Evolutionary conservation across 352 stramenopile species (phyloP), one percentile per base, ranked within the genome.

Genomic region (Phytopythium montanum): DNA sequence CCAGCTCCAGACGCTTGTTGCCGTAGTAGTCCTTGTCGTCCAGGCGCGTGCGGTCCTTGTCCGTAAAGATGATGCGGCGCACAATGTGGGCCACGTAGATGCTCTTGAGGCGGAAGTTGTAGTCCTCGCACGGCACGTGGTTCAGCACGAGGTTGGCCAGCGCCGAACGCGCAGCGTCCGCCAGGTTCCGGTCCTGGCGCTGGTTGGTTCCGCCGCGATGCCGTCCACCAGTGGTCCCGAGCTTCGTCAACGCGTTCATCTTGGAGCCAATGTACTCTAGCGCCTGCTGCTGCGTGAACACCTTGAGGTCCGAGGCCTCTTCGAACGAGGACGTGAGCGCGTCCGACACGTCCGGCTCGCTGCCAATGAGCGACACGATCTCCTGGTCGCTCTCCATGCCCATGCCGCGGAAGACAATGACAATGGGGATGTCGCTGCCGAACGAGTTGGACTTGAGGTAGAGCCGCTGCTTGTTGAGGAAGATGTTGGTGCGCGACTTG

Each of bases 11-110:
- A 54, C 98, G 88, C 76, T 99, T 99, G 78, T 99, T 99, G 25
- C 97, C 98, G 66, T 99, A 99, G 76, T 99, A 99, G 76, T 99
- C 98, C 73, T 99, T 99, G 75, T 99, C 97, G 70, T 99, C 97
- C 52, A 99, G 75, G 9, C 81, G 83, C 59, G 83, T 93, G 55
- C 94, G 78, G 63, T 96, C 84, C 65, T 89, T 90, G 68, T 95
- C 85, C 25, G 87, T 95, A 51, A 88, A 81, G 28, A 96, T 75
- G 54, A 97, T 88, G 46, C 96, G 87, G 26, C 97, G 84, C 33
- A 98, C 93, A 79, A 99, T 99, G 69, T 99, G 96, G 14, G 92
- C 94, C 25, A 99, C 88, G 75, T 99, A 99, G 65, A 99, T 98
- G 44, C 87, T 94, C 78, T 99, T 99, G 23, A 97, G 81, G 23